These are phyloP conservation scores for Tricholoma sp. DNA, from an alignment of 768 basidiomycete genomes.

Conservation along the genomic window DNA sequence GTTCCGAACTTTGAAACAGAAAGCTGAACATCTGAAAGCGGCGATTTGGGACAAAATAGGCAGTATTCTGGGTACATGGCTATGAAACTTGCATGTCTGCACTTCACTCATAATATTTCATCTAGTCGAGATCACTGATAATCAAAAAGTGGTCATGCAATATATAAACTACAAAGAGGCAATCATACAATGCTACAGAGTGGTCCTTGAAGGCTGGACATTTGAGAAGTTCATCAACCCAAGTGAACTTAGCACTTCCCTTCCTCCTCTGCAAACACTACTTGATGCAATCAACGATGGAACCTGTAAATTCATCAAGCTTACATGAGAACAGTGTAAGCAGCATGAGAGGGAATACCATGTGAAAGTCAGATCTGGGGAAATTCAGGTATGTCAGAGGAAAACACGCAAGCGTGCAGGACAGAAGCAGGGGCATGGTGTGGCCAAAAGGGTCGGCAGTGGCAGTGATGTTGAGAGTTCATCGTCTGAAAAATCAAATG, in stretches of 20 bases:
- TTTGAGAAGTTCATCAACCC: background rate
- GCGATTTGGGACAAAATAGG: background rate
- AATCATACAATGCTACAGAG: background rate
- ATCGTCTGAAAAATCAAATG: background rate
- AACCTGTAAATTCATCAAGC: background rate
- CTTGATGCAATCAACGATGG: background rate
- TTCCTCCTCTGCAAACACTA: background rate
- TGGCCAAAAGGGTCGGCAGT: background rate
- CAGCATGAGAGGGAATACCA: background rate
- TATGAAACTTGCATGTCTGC: background rate
- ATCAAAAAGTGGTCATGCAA: background rate
- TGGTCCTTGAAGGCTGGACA: background rate
- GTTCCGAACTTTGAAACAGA: background rate
- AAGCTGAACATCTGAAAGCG: too few species aligned
- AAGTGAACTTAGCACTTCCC: background rate
- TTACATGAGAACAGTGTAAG: background rate
- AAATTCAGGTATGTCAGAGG: background rate
- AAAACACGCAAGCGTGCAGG: background rate
- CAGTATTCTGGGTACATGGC: background rate
- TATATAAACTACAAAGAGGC: background rate
- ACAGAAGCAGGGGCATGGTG: background rate
- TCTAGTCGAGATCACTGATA: background rate
- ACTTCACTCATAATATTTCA: background rate
- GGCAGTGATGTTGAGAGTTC: background rate
- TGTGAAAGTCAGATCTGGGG: background rate